phyloP scores from a whole-genome alignment of 495 filamentous ascomycete genomes.

The Talaromyces adpressus region DNA sequence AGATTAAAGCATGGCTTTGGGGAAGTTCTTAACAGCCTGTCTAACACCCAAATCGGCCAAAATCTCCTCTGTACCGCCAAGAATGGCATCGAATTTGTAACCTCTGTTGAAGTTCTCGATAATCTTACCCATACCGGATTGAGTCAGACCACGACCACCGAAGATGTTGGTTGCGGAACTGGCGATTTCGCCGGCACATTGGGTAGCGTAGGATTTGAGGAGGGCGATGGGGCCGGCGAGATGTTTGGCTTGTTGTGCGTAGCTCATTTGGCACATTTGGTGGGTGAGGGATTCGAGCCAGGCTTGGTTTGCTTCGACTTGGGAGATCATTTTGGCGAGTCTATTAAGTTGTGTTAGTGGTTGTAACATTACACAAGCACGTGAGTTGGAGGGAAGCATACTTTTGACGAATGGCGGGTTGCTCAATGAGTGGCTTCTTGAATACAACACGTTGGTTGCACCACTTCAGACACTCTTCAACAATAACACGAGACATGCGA shows the following conservation, averaged over 20 bases:
- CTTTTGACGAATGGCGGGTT: conserved; percentile 83
- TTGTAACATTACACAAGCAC: not conserved
- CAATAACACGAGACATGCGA: conserved; percentile 58
- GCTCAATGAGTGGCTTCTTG: conserved; percentile 70
- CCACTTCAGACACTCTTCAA: conserved; percentile 87
- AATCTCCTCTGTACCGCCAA: conserved; percentile 81
- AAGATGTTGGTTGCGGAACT: conserved; percentile 83
- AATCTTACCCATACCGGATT: conserved; percentile 73
- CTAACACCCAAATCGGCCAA: conserved; percentile 74
- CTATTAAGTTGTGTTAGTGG: conserved; percentile 16
- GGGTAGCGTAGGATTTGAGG: conserved; percentile 71
- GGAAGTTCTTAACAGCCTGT: conserved; percentile 76
- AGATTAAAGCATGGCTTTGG: conserved; percentile 71
- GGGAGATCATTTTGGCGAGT: conserved; percentile 81
- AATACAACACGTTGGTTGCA: conserved; percentile 85
- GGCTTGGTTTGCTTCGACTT: conserved; percentile 72
- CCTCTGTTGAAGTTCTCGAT: conserved; percentile 78
- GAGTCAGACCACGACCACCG: conserved; percentile 73
- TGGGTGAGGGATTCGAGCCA: conserved; percentile 81
- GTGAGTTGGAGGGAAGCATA: conserved; percentile 5
- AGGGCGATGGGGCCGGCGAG: conserved; percentile 78
- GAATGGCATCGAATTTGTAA: conserved; percentile 85
- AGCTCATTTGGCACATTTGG: conserved; percentile 84
- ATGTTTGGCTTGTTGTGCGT: conserved; percentile 66
- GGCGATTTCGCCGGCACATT: conserved; percentile 72